A percentile compares a stretch with the other conserved stretches of the same genome.
These are phyloP conservation scores for Suhomyces pyralidae DNA, from an alignment of 805 yeast genomes.

Conservation along the genomic window DNA sequence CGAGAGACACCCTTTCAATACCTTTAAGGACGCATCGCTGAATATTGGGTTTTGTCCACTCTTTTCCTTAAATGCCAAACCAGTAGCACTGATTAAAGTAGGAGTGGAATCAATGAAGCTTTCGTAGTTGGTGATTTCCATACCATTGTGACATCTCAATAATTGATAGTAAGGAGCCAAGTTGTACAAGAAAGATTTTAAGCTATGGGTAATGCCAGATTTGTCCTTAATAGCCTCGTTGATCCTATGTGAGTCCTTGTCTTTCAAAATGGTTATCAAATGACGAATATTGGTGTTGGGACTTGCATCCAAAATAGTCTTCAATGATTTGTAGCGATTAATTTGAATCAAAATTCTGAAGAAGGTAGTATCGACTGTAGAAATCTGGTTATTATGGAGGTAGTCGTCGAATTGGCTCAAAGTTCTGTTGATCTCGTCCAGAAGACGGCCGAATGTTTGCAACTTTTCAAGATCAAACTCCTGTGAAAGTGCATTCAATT, in stretches of 20 bases:
- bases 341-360: slow-evolving; percentile 22
- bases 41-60: neutral
- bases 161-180: slow-evolving; percentile 5
- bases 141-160: slow-evolving; percentile 3
- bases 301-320: slow-evolving; percentile 14
- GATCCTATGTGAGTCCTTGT: slow-evolving; percentile 7
- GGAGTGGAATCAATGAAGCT: slow-evolving; percentile 5
- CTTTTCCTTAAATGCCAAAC: neutral
- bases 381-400: slow-evolving; percentile 9
- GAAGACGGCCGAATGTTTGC: slow-evolving; percentile 14
- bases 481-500: slow-evolving; percentile 17
- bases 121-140: slow-evolving; percentile 1
- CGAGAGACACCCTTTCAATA: slow-evolving; percentile 4
- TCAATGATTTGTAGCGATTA: slow-evolving; percentile 22
- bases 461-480: slow-evolving; percentile 20
- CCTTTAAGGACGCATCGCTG: slow-evolving; percentile 2
- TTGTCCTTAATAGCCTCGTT: slow-evolving; percentile 5
- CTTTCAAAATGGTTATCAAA: slow-evolving; percentile 9
- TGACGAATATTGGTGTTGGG: slow-evolving; percentile 8
- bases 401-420: slow-evolving; percentile 17
- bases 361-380: slow-evolving; percentile 7
- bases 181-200: neutral
- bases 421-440: slow-evolving; percentile 14
- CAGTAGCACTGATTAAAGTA: neutral
- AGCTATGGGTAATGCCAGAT: slow-evolving; percentile 2